Evolutionary conservation across 352 stramenopile genomes (phyloP).

Genomic region (Phytophthora melonis): DNA sequence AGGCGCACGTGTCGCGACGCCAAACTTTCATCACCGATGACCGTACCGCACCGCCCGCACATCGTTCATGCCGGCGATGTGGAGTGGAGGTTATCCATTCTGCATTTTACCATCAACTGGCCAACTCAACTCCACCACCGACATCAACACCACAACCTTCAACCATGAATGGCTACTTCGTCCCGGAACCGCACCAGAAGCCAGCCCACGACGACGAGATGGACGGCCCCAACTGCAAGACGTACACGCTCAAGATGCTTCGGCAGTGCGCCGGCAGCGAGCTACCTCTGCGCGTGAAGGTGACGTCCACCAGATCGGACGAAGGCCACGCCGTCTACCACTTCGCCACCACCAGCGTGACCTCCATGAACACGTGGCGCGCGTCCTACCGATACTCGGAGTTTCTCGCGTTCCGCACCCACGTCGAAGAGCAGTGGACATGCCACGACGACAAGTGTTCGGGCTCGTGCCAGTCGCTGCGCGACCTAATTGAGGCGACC

Average conservation of each 20-base stretch:
- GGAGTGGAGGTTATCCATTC: neutral
- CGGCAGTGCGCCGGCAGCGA: conserved; percentile 45
- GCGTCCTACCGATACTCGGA: conserved; percentile 75
- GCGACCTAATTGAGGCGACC: conserved; percentile 62
- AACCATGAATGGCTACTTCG: conserved; percentile 40
- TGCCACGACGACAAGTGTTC: conserved; percentile 65
- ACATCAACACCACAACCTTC: neutral
- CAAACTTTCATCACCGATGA: conserved; percentile 3
- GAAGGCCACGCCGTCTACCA: conserved; percentile 65
- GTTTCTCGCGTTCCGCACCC: conserved; percentile 66
- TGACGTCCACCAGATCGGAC: conserved; percentile 50
- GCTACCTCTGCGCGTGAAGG: conserved; percentile 57
- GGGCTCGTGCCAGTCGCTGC: conserved; percentile 73
- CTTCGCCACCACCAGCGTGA: conserved; percentile 58
- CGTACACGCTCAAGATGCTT: conserved; percentile 57
- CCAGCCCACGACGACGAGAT: conserved; percentile 14
- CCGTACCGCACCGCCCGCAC: too few relatives aligned
- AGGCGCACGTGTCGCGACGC: conserved; percentile 13
- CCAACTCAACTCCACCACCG: neutral
- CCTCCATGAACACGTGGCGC: conserved; percentile 56
- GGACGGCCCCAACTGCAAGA: conserved; percentile 41
- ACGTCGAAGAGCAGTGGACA: conserved; percentile 67
- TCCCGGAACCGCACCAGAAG: conserved; percentile 30
- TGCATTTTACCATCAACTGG: conserved; percentile 17
- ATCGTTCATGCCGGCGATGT: conserved; percentile 14